Evolutionary conservation across 2,329 filamentous ascomycete genomes (phyloP).

Genomic region (Microcera coccophila): DNA sequence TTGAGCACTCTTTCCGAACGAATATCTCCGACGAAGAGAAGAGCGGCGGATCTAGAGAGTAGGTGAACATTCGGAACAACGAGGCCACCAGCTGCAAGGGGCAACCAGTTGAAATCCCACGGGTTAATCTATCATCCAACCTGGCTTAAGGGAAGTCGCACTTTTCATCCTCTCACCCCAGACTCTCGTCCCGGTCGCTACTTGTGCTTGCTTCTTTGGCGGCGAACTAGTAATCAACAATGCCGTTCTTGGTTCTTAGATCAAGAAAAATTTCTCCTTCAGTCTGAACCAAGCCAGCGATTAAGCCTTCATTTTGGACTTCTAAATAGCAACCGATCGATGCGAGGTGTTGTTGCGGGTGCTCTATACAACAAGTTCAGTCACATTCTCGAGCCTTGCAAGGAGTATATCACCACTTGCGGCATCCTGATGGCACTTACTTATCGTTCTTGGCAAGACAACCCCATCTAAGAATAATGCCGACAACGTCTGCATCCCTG

Average conservation of each 20-base stretch:
- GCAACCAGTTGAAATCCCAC: slow-evolving; percentile 53
- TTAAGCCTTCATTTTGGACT: slow-evolving; percentile 70
- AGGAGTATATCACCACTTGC: slow-evolving; percentile 48
- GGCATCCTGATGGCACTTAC: slow-evolving; percentile 59
- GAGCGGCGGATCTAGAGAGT: slow-evolving; percentile 34
- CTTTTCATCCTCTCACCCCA: slow-evolving; percentile 49
- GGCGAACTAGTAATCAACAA: slow-evolving; percentile 59
- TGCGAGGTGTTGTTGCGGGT: slow-evolving; percentile 58
- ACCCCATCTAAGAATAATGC: slow-evolving; percentile 54
- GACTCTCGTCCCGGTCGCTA: slow-evolving; percentile 51
- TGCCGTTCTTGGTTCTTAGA: slow-evolving; percentile 55
- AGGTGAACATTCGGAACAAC: slow-evolving; percentile 36
- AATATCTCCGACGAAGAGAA: slow-evolving; percentile 32
- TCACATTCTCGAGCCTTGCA: slow-evolving; percentile 35
- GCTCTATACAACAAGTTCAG: slow-evolving; percentile 41
- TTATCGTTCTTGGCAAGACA: slow-evolving; percentile 59
- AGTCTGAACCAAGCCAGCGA: slow-evolving; percentile 53
- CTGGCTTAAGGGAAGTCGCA: slow-evolving; percentile 48
- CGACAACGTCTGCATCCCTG: slow-evolving; percentile 52
- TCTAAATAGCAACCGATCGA: slow-evolving; percentile 64
- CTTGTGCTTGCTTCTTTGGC: slow-evolving; percentile 63
- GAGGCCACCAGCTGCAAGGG: slow-evolving; percentile 46
- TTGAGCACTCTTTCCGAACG: slow-evolving; percentile 44
- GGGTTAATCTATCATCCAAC: slow-evolving; percentile 53
- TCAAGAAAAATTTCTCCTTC: slow-evolving; percentile 58